Evolutionary conservation across 2,329 filamentous ascomycete species (phyloP).

Genomic region (Botrytis elliptica): DNA sequence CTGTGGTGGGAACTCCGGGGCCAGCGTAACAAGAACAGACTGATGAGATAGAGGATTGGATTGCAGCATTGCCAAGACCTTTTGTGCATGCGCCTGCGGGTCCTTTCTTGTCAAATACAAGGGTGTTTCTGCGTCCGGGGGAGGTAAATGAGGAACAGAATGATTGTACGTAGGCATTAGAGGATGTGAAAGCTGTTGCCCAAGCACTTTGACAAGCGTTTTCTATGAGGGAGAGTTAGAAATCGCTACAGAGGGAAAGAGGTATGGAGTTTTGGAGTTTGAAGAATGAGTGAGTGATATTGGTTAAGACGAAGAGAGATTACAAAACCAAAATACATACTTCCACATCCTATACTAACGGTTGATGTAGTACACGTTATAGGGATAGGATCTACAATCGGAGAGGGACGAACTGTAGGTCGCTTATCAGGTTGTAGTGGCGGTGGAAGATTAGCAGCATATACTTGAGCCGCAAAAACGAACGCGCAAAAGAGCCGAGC

Average conservation of each 20-base stretch:
- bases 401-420: not conserved
- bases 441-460: not conserved
- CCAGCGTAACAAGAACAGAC: constrained; percentile 10
- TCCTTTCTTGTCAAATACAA: not conserved
- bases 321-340: not conserved
- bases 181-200: constrained; percentile 6
- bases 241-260: too few species aligned
- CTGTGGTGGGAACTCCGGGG: not conserved
- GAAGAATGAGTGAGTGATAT: too few species aligned
- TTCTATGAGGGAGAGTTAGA: not conserved
- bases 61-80: not conserved
- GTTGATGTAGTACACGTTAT: not conserved
- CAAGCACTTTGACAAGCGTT: constrained; percentile 13
- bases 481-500: not conserved
- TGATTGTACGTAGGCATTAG: not conserved
- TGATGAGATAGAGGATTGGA: constrained; percentile 10
- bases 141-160: constrained; percentile 11
- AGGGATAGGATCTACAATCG: not conserved
- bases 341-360: constrained; percentile 1
- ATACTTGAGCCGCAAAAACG: not conserved
- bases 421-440: not conserved
- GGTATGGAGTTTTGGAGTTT: not conserved
- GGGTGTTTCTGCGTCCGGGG: not conserved
- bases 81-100: not conserved
- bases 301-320: not conserved